Evolutionary conservation across 495 filamentous ascomycete species (phyloP), one percentile per base, ranked within the genome.

Genomic region (Peziza echinospora): DNA sequence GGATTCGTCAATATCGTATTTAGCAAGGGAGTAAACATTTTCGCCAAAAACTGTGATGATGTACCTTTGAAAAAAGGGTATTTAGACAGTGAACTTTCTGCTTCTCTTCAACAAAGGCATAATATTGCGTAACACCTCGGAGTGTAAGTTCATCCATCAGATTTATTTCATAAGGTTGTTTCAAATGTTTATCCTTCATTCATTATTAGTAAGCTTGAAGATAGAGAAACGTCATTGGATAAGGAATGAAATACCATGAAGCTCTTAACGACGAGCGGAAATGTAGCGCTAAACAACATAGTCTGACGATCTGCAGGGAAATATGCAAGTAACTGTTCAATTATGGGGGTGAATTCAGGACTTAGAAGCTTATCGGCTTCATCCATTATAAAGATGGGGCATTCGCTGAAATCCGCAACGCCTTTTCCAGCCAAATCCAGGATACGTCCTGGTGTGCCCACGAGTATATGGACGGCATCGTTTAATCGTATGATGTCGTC

Each of bases 111-210:
- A 99, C 89, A 52, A 93, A 99, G 16, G 89, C 89, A 58, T 99
- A 99, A 64, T 93, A 99, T 56, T 99, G 89, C 0, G 89, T 99
- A 51, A 99, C 93, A 64, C 89, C 89, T 39, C 89, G 80, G 17
- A 99, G 75, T 17, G 89, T 99, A 44, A 99, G 82, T 63, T 99
- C 89, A 58, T 99, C 89, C 89, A 99, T 99, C 23, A 99, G 73
- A 58, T 99, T 99, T 64, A 99, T 99, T 63, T 99, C 89, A 53
- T 94, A 93, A 1, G 89, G 89, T 47, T 78, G 76, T 52, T 71
- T 73, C 82, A 99, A 91, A 65, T 96, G 84, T 67, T 93, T 92
- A 63, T 96, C 91, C 60, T 77, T 40, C 21, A 53, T 21, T 13
- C 44, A 50, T 47, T 49, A 45, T 47, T 37, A 26, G n/a, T n/a